Percentiles rank a stretch among this genome's conserved stretches.
Conservation (phyloP, 1,139 yeast genomes). For the Magnusiomyces clavatus region DNA sequence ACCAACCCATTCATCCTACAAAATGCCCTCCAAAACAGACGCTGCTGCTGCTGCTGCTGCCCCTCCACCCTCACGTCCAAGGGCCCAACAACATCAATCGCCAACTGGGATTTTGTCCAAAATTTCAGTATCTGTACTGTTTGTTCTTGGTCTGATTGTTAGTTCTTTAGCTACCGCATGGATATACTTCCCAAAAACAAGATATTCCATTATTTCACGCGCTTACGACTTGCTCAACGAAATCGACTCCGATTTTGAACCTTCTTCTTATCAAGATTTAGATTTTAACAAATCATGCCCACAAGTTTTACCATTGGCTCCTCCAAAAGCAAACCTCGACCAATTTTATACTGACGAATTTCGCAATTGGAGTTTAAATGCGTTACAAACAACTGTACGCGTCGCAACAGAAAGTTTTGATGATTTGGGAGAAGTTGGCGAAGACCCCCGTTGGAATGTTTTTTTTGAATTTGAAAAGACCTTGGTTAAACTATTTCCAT, state of each 20-base stretch:
- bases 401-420: conserved; percentile 60
- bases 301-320: neutral
- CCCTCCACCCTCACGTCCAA: neutral
- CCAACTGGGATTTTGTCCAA: conserved; percentile 1
- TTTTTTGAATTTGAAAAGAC: conserved; percentile 51
- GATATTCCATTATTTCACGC: no score
- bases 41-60: neutral
- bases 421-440: conserved; percentile 36
- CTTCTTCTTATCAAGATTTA: no score
- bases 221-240: no score
- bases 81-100: neutral
- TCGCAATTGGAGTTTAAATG: conserved; percentile 5
- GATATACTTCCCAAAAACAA: no score
- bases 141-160: no score
- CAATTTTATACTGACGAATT: conserved; percentile 10
- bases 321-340: neutral
- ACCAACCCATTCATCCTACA: no score
- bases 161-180: no score
- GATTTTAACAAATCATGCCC: neutral
- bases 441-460: conserved; percentile 33
- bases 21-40: neutral
- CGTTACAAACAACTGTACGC: conserved; percentile 41
- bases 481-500: conserved; percentile 52
- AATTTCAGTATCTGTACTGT: neutral
- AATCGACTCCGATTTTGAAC: no score